phyloP scores from a whole-genome alignment of 768 basidiomycete genomes.

The Mrakia hoshinonis region DNA sequence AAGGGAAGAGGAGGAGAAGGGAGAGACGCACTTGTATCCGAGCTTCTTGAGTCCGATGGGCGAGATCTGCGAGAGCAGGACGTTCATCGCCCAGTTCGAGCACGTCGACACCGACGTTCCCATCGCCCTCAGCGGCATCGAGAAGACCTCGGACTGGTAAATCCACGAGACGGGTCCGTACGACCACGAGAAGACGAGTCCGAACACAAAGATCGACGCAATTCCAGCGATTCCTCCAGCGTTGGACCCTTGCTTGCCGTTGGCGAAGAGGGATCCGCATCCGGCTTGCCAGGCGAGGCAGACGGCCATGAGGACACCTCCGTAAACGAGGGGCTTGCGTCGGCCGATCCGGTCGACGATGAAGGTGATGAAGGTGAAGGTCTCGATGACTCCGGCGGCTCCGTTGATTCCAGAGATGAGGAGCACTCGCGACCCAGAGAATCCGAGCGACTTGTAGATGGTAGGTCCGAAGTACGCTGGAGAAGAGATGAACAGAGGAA shows the following conservation, averaged over 20 bases:
- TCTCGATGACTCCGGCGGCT: neutral
- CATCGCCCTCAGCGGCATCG: conserved; percentile 8
- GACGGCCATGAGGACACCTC: neutral
- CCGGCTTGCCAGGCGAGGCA: neutral
- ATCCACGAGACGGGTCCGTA: conserved; percentile 14
- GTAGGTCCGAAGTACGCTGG: conserved; percentile 7
- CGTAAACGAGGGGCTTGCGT: neutral
- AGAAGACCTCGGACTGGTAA: neutral
- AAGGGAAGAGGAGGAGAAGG: neutral
- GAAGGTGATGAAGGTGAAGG: neutral
- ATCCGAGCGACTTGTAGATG: conserved; percentile 4
- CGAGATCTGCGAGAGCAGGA: conserved; percentile 6
- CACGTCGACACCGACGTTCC: neutral
- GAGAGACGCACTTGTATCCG: neutral
- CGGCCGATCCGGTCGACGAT: conserved; percentile 5
- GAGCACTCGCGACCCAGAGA: neutral
- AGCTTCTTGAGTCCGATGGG: neutral
- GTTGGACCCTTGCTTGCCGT: neutral
- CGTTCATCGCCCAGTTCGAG: conserved; percentile 13
- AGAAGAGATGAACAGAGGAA: no score
- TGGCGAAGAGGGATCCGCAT: neutral
- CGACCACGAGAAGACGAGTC: neutral
- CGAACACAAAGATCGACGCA: neutral
- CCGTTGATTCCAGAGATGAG: conserved; percentile 1
- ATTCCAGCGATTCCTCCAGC: neutral